Conservation (phyloP, 176 grass and related monocot genomes). For the Dendrocalamus sinicus region DNA sequence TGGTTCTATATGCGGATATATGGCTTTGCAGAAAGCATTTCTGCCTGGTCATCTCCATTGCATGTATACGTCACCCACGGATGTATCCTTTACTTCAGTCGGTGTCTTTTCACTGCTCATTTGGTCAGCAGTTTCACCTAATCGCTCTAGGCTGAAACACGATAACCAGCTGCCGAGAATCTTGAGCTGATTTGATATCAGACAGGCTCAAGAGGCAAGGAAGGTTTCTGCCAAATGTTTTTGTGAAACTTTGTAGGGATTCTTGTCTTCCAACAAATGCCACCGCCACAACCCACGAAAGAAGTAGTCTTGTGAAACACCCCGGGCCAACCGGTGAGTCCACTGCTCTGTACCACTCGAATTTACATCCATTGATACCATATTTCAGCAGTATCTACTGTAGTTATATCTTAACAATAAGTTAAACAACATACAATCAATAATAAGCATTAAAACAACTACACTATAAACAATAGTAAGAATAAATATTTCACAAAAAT, state of each 20-base stretch:
- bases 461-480: no score
- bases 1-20: neutral
- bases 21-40: neutral
- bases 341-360: no score
- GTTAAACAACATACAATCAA: no score
- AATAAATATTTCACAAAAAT: no score
- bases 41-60: neutral
- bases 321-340: no score
- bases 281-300: slow-evolving; percentile 31
- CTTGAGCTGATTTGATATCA: slow-evolving; percentile 14
- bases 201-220: neutral
- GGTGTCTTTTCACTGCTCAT: neutral
- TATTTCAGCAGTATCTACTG: no score
- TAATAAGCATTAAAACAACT: no score
- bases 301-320: neutral
- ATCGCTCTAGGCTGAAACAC: neutral
- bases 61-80: neutral
- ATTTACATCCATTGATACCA: no score
- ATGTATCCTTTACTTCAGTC: slow-evolving; percentile 50
- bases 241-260: slow-evolving; percentile 31
- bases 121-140: neutral
- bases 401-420: no score
- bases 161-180: neutral
- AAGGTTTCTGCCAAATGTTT: slow-evolving; percentile 32
- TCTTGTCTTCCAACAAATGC: slow-evolving; percentile 42